Evolutionary conservation across 345 rosid genomes (phyloP), one percentile per base, ranked within the genome.

Genomic region (Syzygium grande): DNA sequence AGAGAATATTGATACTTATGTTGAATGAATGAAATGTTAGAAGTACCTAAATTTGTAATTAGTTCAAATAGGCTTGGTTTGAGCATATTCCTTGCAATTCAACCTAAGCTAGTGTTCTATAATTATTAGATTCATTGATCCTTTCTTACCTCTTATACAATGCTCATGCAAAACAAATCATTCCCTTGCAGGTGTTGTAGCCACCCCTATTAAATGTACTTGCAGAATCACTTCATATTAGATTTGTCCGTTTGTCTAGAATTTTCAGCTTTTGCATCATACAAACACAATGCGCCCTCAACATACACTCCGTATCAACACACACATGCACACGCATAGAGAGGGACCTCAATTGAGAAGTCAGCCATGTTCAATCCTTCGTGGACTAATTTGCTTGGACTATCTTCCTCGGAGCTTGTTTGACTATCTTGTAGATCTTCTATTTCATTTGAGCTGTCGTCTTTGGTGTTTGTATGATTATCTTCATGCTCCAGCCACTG

Each of bases 41-140:
- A 30, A 65, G 11, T 29, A 15, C 78, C 6, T 19, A 65, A 30
- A 2, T 16, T n/a, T 63, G 2, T 29, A n/a, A 27, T 5, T 6
- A 6, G 34, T n/a, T 1, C 0, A 0, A 27, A 7, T 27, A 59
- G 7, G 34, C 34, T n/a, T 61, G 9, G 1, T 1, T 59, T 59
- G 68, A 27, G 68, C 15, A 59, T 27, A 59, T 59, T 59, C 16
- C 16, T 27, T 5, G 13, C n/a, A n/a, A n/a, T 6, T n/a, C 9
- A n/a, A 27, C 68, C 8, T n/a, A n/a, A 61, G 34, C 0, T 12
- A 2, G 15, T 6, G 19, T 61, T n/a, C 34, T 61, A 14, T 2
- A 6, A n/a, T 61, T 2, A 61, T 13, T n/a, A n/a, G 38, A n/a
- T n/a, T 19, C 0, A 61, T 6, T 61, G 73, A 61, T 61, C 73